Evolutionary conservation across 2,329 filamentous ascomycete species (phyloP).

Genomic region (Epichloe glyceriae): DNA sequence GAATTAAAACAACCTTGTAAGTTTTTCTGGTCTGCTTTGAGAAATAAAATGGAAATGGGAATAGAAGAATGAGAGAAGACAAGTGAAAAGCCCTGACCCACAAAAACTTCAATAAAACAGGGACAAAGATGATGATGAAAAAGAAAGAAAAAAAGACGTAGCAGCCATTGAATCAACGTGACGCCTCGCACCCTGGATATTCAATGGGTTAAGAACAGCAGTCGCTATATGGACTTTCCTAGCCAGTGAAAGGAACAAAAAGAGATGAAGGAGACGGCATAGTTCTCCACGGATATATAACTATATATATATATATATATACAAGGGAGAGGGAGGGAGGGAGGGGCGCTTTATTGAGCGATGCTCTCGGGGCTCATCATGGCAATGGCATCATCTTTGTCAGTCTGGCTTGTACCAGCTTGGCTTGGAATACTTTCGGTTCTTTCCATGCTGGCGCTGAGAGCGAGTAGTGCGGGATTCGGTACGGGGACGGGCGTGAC

Average conservation of each 20-base stretch:
- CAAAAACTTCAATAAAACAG: background rate
- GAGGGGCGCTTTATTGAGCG: constrained; percentile 24
- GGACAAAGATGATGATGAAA: background rate
- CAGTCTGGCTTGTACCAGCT: constrained; percentile 48
- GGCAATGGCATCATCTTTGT: constrained; percentile 54
- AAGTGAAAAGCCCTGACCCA: background rate
- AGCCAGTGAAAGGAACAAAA: background rate
- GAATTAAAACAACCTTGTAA: background rate
- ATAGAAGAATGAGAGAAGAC: background rate
- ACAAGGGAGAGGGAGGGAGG: background rate
- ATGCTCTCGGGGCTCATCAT: constrained; percentile 83
- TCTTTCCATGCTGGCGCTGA: constrained; percentile 42
- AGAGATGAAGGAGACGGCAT: background rate
- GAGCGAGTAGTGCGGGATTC: constrained; percentile 27
- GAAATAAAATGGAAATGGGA: background rate
- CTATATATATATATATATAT: background rate
- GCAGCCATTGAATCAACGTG: no score
- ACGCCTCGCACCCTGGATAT: no score
- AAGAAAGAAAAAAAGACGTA: background rate
- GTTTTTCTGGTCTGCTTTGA: background rate
- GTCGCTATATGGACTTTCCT: background rate
- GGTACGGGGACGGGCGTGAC: constrained; percentile 23
- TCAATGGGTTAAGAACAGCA: no score
- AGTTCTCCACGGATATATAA: background rate
- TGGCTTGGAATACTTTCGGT: constrained; percentile 44